These are phyloP conservation scores for Starmerella sirachaensis DNA, from an alignment of 805 yeast genomes.

Conservation along the genomic window DNA sequence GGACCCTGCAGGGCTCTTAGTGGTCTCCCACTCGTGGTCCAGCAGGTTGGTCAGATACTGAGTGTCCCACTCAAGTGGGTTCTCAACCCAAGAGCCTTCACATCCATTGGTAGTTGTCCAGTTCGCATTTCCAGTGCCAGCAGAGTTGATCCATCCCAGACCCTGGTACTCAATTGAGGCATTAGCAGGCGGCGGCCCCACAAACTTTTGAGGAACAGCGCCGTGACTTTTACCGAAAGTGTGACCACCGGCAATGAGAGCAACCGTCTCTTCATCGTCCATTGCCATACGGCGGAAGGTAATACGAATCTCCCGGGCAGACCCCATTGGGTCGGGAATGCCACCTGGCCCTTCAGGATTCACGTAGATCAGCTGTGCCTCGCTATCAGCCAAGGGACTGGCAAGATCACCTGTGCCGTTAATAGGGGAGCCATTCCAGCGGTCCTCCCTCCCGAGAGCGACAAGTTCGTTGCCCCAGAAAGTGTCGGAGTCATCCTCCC, in stretches of 20 bases:
- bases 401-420: conserved; percentile 13
- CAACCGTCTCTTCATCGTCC: conserved; percentile 20
- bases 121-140: conserved; percentile 16
- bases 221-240: conserved; percentile 19
- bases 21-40: conserved; percentile 11
- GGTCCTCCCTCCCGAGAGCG: conserved; percentile 13
- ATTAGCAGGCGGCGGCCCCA: conserved; percentile 18
- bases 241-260: conserved; percentile 20
- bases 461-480: conserved; percentile 18
- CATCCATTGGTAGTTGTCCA: conserved; percentile 18
- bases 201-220: conserved; percentile 13
- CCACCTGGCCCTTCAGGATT: conserved; percentile 21
- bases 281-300: conserved; percentile 20
- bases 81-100: conserved; percentile 19
- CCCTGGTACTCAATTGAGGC: conserved; percentile 19
- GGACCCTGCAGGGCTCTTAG: conserved; percentile 16
- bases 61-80: conserved; percentile 14
- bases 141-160: conserved; percentile 20
- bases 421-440: conserved; percentile 13
- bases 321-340: conserved; percentile 12
- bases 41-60: conserved; percentile 17
- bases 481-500: conserved; percentile 17
- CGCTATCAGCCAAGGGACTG: conserved; percentile 14
- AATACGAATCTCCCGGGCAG: conserved; percentile 17
- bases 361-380: conserved; percentile 16